Percentiles rank a stretch among this genome's conserved stretches.
These are phyloP conservation scores for Talaromyces sp. DNA, from an alignment of 2,329 filamentous ascomycete genomes.

Conservation along the genomic window DNA sequence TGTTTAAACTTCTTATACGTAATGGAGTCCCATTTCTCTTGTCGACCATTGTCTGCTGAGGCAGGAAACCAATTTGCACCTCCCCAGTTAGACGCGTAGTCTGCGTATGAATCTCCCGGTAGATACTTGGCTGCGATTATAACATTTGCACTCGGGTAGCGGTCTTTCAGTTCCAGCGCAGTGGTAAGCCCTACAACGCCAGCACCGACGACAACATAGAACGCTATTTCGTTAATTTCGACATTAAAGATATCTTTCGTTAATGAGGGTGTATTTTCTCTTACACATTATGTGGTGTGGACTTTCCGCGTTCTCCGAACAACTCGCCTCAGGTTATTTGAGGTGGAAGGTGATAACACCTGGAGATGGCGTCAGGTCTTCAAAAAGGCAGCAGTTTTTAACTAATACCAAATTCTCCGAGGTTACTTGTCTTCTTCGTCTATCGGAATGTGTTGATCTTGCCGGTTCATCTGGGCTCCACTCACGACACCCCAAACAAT, in stretches of 20 bases:
- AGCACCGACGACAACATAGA: conserved; percentile 8
- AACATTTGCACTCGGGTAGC: conserved; percentile 8
- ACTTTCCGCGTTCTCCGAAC: neutral
- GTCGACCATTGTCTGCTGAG: conserved; percentile 8
- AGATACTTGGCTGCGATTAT: conserved; percentile 8
- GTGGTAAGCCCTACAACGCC: conserved; percentile 10
- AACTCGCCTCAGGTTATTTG: neutral
- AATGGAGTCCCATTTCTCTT: conserved; percentile 10
- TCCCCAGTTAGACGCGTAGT: conserved; percentile 10
- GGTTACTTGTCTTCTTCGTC: neutral
- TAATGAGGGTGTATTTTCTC: neutral
- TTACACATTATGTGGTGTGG: conserved; percentile 4
- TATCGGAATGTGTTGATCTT: conserved; percentile 3
- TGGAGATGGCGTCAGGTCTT: neutral
- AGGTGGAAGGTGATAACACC: neutral
- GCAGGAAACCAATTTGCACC: conserved; percentile 11
- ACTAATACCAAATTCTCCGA: neutral
- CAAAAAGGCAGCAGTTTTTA: neutral
- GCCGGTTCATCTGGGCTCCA: neutral
- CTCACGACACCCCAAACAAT: conserved; percentile 1
- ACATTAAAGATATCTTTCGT: conserved; percentile 2
- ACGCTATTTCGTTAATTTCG: conserved; percentile 6
- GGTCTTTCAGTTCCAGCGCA: conserved; percentile 10
- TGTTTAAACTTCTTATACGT: conserved; percentile 9
- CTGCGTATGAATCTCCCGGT: conserved; percentile 9